Percentiles rank a stretch among this genome's conserved stretches.
These are phyloP conservation scores for Microthlaspi erraticum DNA, from an alignment of 345 rosid genomes.

Conservation along the genomic window DNA sequence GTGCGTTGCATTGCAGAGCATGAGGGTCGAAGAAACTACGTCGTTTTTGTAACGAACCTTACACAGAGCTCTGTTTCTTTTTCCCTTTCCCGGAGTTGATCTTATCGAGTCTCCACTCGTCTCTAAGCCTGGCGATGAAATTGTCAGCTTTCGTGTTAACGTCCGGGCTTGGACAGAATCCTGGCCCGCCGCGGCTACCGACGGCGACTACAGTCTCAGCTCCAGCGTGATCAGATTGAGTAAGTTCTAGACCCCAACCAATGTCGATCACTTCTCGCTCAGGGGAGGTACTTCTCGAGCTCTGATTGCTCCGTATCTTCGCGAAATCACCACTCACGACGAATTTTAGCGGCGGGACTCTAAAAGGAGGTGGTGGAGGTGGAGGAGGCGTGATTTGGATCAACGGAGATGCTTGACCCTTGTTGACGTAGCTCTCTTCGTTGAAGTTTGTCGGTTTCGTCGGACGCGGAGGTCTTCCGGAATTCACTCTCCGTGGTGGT, in stretches of 20 bases:
- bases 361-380: slow-evolving; percentile 72
- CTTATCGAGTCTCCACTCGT: slow-evolving; percentile 78
- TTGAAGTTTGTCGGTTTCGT: slow-evolving; percentile 39
- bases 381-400: slow-evolving; percentile 67
- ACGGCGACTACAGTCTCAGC: slow-evolving; percentile 23
- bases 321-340: slow-evolving; percentile 62
- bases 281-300: slow-evolving; percentile 74
- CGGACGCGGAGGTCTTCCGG: slow-evolving; percentile 73
- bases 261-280: slow-evolving; percentile 50
- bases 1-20: slow-evolving; percentile 1
- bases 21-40: background rate
- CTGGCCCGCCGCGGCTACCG: slow-evolving; percentile 29
- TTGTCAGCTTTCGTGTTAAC: slow-evolving; percentile 78
- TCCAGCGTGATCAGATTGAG: slow-evolving; percentile 38
- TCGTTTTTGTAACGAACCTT: background rate
- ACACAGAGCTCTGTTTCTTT: slow-evolving; percentile 40
- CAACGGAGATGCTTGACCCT: slow-evolving; percentile 52
- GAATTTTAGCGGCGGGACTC: slow-evolving; percentile 51
- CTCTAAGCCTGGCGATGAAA: slow-evolving; percentile 84
- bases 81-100: slow-evolving; percentile 68
- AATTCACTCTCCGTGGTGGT: slow-evolving; percentile 43
- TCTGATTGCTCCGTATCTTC: slow-evolving; percentile 54
- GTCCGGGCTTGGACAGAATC: slow-evolving; percentile 83
- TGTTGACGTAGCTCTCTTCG: slow-evolving; percentile 44
- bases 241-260: slow-evolving; percentile 48